Evolutionary conservation across 1,284 basidiomycete species (phyloP).

Genomic region (Ceratobasidium theobromae): DNA sequence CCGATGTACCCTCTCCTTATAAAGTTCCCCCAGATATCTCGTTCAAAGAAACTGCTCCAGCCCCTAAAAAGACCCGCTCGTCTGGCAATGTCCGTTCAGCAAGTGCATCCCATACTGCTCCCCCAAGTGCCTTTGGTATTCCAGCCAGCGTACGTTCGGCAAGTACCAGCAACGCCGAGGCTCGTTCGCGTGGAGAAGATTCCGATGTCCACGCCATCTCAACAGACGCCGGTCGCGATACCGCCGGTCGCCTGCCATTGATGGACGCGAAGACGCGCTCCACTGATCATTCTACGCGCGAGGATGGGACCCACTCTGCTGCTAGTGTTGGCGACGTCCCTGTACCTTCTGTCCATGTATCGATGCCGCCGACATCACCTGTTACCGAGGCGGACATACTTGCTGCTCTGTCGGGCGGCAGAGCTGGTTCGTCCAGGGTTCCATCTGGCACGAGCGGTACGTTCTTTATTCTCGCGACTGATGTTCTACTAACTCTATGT

Average conservation of each 20-base stretch:
- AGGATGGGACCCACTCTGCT: not conserved
- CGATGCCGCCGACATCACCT: not conserved
- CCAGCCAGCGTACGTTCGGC: not conserved
- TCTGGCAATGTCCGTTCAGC: not conserved
- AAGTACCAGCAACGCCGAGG: not conserved
- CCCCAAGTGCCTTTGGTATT: slow-evolving; percentile 20
- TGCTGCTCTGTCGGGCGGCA: not conserved
- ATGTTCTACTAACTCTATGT: not conserved
- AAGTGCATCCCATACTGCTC: not conserved
- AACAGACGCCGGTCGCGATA: not conserved
- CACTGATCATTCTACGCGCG: not conserved
- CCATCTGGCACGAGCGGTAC: not conserved
- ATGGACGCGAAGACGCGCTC: not conserved
- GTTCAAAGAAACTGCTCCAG: not conserved
- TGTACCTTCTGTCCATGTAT: slow-evolving; percentile 13
- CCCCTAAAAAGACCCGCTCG: not conserved
- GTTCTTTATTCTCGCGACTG: not conserved
- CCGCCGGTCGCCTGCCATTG: not conserved
- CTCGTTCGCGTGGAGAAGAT: not conserved
- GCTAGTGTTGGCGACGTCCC: not conserved
- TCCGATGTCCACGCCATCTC: not conserved
- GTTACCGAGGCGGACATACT: not conserved
- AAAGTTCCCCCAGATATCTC: not conserved
- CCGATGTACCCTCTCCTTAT: not conserved
- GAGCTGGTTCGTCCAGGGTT: not conserved